Conservation (phyloP, 441 rosid species). For the Theobroma grandiflorum region DNA sequence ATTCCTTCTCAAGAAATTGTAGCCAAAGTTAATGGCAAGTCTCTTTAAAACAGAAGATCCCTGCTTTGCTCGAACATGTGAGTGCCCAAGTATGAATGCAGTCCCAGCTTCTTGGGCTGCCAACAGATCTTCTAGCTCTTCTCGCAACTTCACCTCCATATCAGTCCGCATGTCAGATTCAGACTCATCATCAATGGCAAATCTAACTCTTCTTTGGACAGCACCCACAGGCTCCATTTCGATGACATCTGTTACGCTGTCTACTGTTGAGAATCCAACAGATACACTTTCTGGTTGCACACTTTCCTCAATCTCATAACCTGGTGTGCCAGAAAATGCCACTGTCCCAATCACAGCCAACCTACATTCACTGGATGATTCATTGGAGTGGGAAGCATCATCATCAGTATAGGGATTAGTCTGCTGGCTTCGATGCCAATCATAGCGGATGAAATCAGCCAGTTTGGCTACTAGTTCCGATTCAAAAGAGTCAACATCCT, state of each 20-base stretch:
- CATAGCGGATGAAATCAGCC: conserved; percentile 82
- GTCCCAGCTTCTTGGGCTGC: conserved; percentile 84
- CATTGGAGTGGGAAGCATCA: conserved; percentile 56
- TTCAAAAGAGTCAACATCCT: conserved; percentile 95
- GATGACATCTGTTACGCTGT: conserved; percentile 67
- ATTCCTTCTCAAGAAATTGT: conserved; percentile 88
- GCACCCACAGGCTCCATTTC: conserved; percentile 63
- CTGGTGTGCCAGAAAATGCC: conserved; percentile 41
- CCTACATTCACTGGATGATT: conserved; percentile 71
- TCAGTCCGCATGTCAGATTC: conserved; percentile 40
- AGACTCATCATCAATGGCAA: conserved; percentile 61
- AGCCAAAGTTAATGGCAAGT: conserved; percentile 80
- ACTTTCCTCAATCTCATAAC: conserved; percentile 68
- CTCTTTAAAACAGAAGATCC: conserved; percentile 90
- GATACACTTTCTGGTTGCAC: conserved; percentile 80
- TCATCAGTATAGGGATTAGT: conserved; percentile 42
- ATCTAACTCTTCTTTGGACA: conserved; percentile 68
- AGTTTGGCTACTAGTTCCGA: conserved; percentile 76
- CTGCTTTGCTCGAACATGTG: conserved; percentile 88
- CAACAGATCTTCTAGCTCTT: conserved; percentile 74
- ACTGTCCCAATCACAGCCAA: conserved; percentile 85
- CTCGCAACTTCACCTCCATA: conserved; percentile 47
- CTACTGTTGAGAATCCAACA: conserved; percentile 66
- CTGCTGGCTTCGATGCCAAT: conserved; percentile 56
- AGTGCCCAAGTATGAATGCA: conserved; percentile 93